phyloP scores from a whole-genome alignment of 768 basidiomycete species.

The Lanmaoa rubissima region DNA sequence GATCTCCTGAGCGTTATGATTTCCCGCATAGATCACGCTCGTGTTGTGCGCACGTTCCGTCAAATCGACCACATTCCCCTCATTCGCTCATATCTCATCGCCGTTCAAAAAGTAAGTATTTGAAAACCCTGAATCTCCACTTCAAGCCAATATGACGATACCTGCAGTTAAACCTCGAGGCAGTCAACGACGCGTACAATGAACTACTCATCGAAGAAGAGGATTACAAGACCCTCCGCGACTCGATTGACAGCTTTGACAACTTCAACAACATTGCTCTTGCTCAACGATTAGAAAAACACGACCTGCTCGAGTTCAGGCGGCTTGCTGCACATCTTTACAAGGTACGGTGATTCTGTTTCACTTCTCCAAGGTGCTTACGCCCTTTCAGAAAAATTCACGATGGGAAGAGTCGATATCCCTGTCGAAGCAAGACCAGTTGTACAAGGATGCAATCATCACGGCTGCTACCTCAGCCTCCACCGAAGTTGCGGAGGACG shows the following conservation, averaged over 20 bases:
- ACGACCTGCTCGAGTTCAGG: slow-evolving; percentile 92
- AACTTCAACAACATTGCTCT: slow-evolving; percentile 93
- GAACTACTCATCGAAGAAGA: slow-evolving; percentile 98
- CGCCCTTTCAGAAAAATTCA: slow-evolving; percentile 70
- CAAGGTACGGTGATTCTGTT: slow-evolving; percentile 55
- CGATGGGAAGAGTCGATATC: slow-evolving; percentile 97
- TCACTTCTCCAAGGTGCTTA: neutral
- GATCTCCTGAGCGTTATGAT: slow-evolving; percentile 92
- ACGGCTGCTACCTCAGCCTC: slow-evolving; percentile 84
- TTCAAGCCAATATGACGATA: slow-evolving; percentile 1
- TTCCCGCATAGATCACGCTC: slow-evolving; percentile 90
- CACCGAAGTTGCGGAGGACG: slow-evolving; percentile 92
- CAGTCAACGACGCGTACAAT: slow-evolving; percentile 98
- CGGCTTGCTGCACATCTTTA: slow-evolving; percentile 93
- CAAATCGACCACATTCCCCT: slow-evolving; percentile 95
- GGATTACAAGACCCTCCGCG: slow-evolving; percentile 95
- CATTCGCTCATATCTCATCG: slow-evolving; percentile 94
- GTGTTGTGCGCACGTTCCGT: slow-evolving; percentile 94
- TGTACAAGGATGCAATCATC: slow-evolving; percentile 95
- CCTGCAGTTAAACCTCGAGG: slow-evolving; percentile 86
- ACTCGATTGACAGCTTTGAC: slow-evolving; percentile 97
- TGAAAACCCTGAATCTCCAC: neutral
- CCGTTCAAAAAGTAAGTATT: slow-evolving; percentile 81
- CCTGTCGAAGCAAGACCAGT: slow-evolving; percentile 92
- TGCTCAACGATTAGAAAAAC: slow-evolving; percentile 82